Conservation (phyloP, 2,329 filamentous ascomycete species). For the Fusarium paranaense region DNA sequence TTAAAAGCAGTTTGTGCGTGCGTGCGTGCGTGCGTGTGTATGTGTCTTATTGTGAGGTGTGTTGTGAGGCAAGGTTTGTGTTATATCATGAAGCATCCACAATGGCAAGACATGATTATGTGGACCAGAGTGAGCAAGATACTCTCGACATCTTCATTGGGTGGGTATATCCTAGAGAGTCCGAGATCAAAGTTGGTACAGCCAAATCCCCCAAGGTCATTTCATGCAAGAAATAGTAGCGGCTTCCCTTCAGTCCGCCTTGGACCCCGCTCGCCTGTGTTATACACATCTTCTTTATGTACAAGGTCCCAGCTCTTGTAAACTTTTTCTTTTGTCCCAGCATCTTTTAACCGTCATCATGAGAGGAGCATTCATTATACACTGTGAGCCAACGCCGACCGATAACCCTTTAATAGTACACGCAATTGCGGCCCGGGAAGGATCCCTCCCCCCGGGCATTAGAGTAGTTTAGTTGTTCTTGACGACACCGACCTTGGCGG, state of each 20-base stretch:
- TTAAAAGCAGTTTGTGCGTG: slow-evolving; percentile 19
- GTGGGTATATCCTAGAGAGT: not conserved
- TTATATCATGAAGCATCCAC: not conserved
- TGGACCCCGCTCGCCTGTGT: slow-evolving; percentile 22
- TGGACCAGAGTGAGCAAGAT: not conserved
- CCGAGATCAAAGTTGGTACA: not conserved
- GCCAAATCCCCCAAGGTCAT: slow-evolving; percentile 1
- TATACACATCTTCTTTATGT: slow-evolving; percentile 42
- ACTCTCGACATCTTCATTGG: slow-evolving; percentile 1
- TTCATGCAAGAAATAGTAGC: slow-evolving; percentile 8
- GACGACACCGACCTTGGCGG: slow-evolving; percentile 95
- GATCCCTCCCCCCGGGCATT: slow-evolving; percentile 3
- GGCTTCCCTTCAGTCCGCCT: slow-evolving; percentile 2
- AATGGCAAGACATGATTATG: not conserved
- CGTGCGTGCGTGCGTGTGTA: not conserved
- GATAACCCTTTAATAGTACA: slow-evolving; percentile 50
- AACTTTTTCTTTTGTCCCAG: slow-evolving; percentile 35
- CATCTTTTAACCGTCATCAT: slow-evolving; percentile 49
- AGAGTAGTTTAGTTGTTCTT: slow-evolving; percentile 72
- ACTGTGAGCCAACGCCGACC: slow-evolving; percentile 52
- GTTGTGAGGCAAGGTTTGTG: not conserved
- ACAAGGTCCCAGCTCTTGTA: slow-evolving; percentile 38
- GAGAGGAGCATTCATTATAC: slow-evolving; percentile 63
- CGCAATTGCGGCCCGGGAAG: slow-evolving; percentile 34
- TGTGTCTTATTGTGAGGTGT: not conserved